Evolutionary conservation across 441 rosid genomes (phyloP).

Genomic region (Pelargonium cotyledonis): DNA sequence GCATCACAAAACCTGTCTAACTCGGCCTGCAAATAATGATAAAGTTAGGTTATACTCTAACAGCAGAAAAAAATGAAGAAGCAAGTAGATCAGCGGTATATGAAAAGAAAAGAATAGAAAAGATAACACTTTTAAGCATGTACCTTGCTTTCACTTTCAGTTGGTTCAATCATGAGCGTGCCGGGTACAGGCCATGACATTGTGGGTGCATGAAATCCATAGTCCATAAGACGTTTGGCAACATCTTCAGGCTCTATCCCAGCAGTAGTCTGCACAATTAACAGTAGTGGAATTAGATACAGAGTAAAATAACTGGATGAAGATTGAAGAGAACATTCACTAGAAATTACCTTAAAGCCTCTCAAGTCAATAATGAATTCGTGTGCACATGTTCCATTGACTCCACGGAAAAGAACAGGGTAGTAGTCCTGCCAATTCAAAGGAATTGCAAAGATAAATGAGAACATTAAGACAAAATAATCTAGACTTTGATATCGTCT

Average conservation of each 20-base stretch:
- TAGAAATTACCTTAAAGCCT: conserved; percentile 62
- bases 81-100: neutral
- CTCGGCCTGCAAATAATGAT: conserved; percentile 61
- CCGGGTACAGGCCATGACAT: conserved; percentile 99
- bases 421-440: conserved; percentile 50
- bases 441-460: conserved; percentile 11
- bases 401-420: conserved; percentile 90
- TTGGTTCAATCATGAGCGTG: conserved; percentile 96
- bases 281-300: conserved; percentile 11
- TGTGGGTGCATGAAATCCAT: conserved; percentile 94
- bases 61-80: neutral
- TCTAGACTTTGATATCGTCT: conserved; percentile 1
- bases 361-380: conserved; percentile 91
- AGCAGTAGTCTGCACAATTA: conserved; percentile 55
- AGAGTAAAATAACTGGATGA: neutral
- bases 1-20: conserved; percentile 90
- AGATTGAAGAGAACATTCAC: conserved; percentile 4
- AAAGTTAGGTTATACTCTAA: neutral
- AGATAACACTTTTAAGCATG: neutral
- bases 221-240: conserved; percentile 91
- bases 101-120: conserved; percentile 8
- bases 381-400: conserved; percentile 88
- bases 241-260: conserved; percentile 97
- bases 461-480: conserved; percentile 10
- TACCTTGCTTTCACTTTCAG: conserved; percentile 99